Evolutionary conservation across 1,139 yeast genomes (phyloP).

Genomic region (Yamadazyma sp.): DNA sequence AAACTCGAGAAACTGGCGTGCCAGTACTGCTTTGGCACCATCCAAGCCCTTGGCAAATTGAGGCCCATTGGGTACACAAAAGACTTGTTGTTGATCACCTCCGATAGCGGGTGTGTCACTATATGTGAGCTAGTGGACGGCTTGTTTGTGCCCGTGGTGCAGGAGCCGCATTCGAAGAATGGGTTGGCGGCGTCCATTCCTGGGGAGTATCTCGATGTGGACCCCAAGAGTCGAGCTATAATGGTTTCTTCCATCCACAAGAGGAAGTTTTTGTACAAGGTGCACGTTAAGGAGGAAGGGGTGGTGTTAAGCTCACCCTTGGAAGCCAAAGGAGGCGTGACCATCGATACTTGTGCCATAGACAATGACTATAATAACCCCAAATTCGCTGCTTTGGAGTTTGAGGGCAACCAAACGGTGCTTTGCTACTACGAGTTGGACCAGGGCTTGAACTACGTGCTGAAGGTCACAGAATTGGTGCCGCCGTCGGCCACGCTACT

Average conservation of each 20-base stretch:
- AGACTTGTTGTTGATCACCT: conserved; percentile 66
- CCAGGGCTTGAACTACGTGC: conserved; percentile 77
- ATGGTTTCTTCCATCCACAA: conserved; percentile 73
- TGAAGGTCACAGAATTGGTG: conserved; percentile 43
- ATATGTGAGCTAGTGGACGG: conserved; percentile 51
- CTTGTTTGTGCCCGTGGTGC: conserved; percentile 49
- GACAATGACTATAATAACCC: conserved; percentile 86
- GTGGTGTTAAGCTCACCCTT: conserved; percentile 69
- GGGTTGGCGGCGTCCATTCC: conserved; percentile 78
- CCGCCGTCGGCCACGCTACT: conserved; percentile 31
- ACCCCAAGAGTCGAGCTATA: conserved; percentile 71
- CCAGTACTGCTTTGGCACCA: conserved; percentile 58
- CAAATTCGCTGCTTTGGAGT: conserved; percentile 75
- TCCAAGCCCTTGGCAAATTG: conserved; percentile 54
- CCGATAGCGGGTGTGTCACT: conserved; percentile 78
- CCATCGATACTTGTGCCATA: conserved; percentile 57
- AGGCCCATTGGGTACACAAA: conserved; percentile 51
- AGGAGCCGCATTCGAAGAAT: conserved; percentile 72
- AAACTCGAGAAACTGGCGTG: conserved; percentile 41
- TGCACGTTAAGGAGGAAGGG: conserved; percentile 30
- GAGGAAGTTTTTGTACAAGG: conserved; percentile 61
- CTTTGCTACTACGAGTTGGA: conserved; percentile 79
- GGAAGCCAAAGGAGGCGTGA: conserved; percentile 57
- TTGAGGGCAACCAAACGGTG: conserved; percentile 39
- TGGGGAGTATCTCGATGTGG: conserved; percentile 73